Conservation (phyloP, 768 basidiomycete genomes). For the Hericium rajendrae region DNA sequence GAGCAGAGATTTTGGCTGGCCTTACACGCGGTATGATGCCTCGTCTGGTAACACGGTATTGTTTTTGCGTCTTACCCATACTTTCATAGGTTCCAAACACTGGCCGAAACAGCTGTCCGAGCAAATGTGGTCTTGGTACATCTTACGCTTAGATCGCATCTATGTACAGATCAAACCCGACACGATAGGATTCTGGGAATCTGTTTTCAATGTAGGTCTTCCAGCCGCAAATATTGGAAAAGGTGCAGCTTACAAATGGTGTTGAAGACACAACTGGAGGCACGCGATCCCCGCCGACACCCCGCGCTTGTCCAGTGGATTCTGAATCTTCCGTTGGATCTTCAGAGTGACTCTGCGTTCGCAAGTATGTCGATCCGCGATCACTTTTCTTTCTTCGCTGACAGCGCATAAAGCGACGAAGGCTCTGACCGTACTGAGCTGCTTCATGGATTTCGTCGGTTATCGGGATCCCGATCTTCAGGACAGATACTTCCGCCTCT, state of each 20-base stretch:
- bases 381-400: too few relatives aligned
- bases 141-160: conserved; percentile 48
- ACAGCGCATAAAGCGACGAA: conserved; percentile 52
- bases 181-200: conserved; percentile 70
- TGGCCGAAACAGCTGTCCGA: conserved; percentile 52
- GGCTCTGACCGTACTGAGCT: conserved; percentile 53
- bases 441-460: conserved; percentile 56
- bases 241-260: neutral
- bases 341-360: conserved; percentile 80
- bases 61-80: conserved; percentile 2
- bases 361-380: conserved; percentile 42
- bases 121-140: conserved; percentile 67
- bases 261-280: conserved; percentile 33
- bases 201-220: conserved; percentile 42
- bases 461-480: conserved; percentile 56
- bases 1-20: conserved; percentile 65
- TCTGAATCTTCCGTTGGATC: conserved; percentile 65
- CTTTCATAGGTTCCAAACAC: conserved; percentile 63
- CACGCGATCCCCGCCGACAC: conserved; percentile 75
- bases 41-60: neutral
- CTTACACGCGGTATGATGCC: conserved; percentile 52
- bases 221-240: too few relatives aligned
- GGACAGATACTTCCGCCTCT: conserved; percentile 58
- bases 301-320: conserved; percentile 71
- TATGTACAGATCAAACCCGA: conserved; percentile 78